Conservation (phyloP, 495 filamentous ascomycete genomes). For the Xylaria intraflava region DNA sequence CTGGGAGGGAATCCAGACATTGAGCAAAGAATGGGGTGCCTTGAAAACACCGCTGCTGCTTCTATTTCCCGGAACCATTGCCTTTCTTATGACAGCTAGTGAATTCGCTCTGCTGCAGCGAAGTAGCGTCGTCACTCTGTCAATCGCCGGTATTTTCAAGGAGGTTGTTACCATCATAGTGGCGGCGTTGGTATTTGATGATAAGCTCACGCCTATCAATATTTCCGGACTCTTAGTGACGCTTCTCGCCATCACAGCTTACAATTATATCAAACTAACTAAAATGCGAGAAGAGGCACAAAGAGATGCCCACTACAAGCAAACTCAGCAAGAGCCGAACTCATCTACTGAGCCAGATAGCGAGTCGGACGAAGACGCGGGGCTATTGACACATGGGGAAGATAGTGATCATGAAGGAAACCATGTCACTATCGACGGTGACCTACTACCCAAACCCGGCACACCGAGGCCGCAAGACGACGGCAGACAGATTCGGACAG, state of each 20-base stretch:
- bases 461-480: constrained; percentile 15
- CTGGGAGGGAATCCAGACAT: constrained; percentile 50
- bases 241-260: constrained; percentile 74
- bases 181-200: constrained; percentile 82
- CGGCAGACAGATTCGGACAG: constrained; percentile 16
- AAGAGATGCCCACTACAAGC: constrained; percentile 33
- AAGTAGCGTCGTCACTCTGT: constrained; percentile 91
- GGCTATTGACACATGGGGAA: constrained; percentile 26
- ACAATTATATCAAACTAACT: constrained; percentile 90
- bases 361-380: constrained; percentile 24
- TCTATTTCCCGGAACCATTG: constrained; percentile 83
- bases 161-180: constrained; percentile 95
- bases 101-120: constrained; percentile 95
- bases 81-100: constrained; percentile 92
- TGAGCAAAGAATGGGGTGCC: constrained; percentile 61
- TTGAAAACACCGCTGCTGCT: constrained; percentile 54
- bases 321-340: constrained; percentile 20
- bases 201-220: constrained; percentile 84
- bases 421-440: constrained; percentile 26
- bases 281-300: constrained; percentile 76
- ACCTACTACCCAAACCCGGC: constrained; percentile 25
- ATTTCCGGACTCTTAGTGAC: constrained; percentile 82
- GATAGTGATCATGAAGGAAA: constrained; percentile 24
- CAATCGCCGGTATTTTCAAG: constrained; percentile 98
- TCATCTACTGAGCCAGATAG: constrained; percentile 22